phyloP scores from a whole-genome alignment of 228 moss, liverwort and hornwort species.

The Sphagnum magellanicum region DNA sequence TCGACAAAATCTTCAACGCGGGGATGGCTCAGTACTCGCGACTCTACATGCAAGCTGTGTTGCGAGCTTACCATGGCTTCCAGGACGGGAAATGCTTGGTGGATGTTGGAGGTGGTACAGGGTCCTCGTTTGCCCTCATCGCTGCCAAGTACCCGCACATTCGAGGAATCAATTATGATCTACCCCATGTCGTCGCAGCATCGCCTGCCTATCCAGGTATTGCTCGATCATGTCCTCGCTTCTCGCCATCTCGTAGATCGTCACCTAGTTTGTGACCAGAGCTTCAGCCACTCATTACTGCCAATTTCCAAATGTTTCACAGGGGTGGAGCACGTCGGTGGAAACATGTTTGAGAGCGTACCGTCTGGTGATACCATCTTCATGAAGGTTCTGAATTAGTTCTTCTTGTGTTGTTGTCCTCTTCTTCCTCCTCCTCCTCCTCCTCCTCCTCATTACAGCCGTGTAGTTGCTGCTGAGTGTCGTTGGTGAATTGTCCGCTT shows the following conservation, averaged over 20 bases:
- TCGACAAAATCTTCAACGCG: constrained; percentile 11
- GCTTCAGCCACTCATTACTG: background rate
- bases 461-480: no score
- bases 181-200: constrained; percentile 23
- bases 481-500: no score
- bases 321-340: constrained; percentile 34
- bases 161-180: constrained; percentile 27
- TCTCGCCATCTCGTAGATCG: background rate
- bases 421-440: no score
- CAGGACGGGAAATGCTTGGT: constrained; percentile 22
- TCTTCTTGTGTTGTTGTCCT: no score
- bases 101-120: constrained; percentile 40
- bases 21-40: constrained; percentile 5
- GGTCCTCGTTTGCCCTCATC: constrained; percentile 6
- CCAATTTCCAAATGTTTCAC: background rate
- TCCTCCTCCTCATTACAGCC: no score
- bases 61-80: constrained; percentile 21
- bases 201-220: constrained; percentile 16
- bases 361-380: constrained; percentile 28
- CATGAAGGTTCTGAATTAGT: constrained; percentile 11
- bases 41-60: constrained; percentile 16
- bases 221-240: no score
- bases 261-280: background rate
- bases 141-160: constrained; percentile 13
- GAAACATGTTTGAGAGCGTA: constrained; percentile 28